A percentile compares a stretch with the other conserved stretches of the same genome.
phyloP scores from a whole-genome alignment of 148 eudicot species.

The Cornus florida region DNA sequence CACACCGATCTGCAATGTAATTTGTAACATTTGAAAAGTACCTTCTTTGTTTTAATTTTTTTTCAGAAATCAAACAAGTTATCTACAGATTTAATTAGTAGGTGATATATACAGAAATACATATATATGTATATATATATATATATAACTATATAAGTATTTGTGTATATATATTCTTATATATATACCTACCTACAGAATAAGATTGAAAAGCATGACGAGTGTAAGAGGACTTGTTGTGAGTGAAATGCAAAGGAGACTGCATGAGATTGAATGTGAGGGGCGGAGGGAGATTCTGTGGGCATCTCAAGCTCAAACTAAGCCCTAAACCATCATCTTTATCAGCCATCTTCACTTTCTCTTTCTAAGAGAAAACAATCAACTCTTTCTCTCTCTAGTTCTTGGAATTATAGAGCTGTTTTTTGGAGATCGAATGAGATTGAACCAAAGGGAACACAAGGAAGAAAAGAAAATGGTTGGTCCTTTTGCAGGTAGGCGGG shows the following conservation, averaged over 20 bases:
- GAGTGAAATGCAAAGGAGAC: not conserved
- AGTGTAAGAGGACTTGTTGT: not conserved
- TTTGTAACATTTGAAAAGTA: too few species aligned
- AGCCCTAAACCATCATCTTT: constrained; percentile 51
- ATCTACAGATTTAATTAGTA: too few species aligned
- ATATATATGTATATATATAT: too few species aligned
- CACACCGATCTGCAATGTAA: not conserved
- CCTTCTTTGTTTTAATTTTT: not conserved
- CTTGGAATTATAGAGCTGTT: constrained; percentile 2
- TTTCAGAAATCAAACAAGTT: too few species aligned
- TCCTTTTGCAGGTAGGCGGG: constrained; percentile 19
- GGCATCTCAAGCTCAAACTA: constrained; percentile 57
- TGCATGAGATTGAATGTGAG: constrained; percentile 6
- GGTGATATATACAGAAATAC: too few species aligned
- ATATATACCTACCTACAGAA: not conserved
- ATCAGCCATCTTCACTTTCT: constrained; percentile 27
- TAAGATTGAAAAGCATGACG: constrained; percentile 7
- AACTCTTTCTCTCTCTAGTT: constrained; percentile 1
- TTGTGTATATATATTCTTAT: not conserved
- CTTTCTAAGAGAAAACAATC: constrained; percentile 8
- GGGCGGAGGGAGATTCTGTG: constrained; percentile 9
- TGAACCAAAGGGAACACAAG: not conserved
- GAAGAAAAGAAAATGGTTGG: constrained; percentile 21
- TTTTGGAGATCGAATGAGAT: not conserved
- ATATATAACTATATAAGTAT: too few species aligned